Percentiles rank a stretch among this genome's conserved stretches.
Evolutionary conservation across 2,329 filamentous ascomycete species (phyloP).

Genomic region (Venturia asperata): DNA sequence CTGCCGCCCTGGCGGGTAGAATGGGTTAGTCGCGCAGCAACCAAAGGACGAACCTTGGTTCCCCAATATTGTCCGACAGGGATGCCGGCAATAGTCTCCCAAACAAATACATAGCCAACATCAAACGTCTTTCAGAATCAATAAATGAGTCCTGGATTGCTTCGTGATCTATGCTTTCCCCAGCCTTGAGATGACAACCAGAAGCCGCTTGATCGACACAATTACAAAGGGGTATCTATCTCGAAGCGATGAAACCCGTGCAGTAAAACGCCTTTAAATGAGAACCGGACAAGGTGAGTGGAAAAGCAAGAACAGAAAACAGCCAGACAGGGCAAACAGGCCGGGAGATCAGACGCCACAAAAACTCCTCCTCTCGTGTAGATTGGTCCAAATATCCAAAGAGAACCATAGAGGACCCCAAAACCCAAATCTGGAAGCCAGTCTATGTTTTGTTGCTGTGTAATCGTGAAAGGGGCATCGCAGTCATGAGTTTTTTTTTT

Average conservation of each 20-base stretch:
- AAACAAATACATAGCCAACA: background rate
- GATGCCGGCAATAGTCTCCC: background rate
- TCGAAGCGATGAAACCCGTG: background rate
- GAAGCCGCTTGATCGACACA: conserved; percentile 6
- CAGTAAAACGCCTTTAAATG: background rate
- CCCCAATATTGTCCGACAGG: background rate
- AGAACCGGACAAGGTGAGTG: background rate
- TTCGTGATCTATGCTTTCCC: background rate
- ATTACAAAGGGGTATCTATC: conserved; percentile 11
- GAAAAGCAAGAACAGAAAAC: background rate
- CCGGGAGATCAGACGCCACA: conserved; percentile 12
- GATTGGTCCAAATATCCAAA: conserved; percentile 13
- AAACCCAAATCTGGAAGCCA: background rate
- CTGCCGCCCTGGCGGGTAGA: background rate
- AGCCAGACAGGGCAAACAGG: background rate
- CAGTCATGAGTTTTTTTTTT: conserved; percentile 4
- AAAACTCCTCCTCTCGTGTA: background rate
- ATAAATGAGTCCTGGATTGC: conserved; percentile 11
- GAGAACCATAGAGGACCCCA: background rate
- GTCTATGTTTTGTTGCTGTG: conserved; percentile 3
- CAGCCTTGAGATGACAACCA: background rate
- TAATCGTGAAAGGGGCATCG: conserved; percentile 9
- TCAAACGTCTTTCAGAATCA: background rate
- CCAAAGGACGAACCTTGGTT: conserved; percentile 2
- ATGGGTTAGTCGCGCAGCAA: background rate